Evolutionary conservation across 2,329 filamentous ascomycete genomes (phyloP), one percentile per base, ranked within the genome.

Genomic region (Penicillium carneum): DNA sequence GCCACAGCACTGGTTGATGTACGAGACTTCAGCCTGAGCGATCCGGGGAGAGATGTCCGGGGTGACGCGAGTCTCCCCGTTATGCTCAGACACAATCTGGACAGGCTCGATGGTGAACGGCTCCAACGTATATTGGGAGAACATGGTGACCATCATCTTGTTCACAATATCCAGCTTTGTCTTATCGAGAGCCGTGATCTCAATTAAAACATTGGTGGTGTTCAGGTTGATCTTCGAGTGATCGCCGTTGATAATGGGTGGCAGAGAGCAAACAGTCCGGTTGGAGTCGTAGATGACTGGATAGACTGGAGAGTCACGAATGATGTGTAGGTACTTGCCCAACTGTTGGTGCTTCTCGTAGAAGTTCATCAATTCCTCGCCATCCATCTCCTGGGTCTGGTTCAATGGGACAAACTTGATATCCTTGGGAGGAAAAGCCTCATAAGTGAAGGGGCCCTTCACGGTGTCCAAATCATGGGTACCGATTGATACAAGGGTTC

Each of bases 61-160:
- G 11, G 90, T 91, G 74, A 92, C 84, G 65, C 94, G 87, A 31
- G 90, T 91, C 75, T 94, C 86, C 71, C 86, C 84, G 79, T 98
- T 98, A 84, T 98, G 95, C 51, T 92, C 87, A 10, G 95, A 98
- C 62, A 95, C 85, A 72, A 99, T 92, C 78, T 94, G 89, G 71
- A 99, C 88, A 4, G 95, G 93, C 80, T 99, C 95, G 69, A 99
- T 88, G 53, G 93, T 95, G 86, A 95, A 97, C 29, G 88, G 87
- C 74, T 97, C 92, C 20, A 86, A 85, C 73, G 91, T 93, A 81
- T 98, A 97, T 74, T 89, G 86, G 47, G 91, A 96, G 84, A 99
- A 99, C 94, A 99, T 99, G 72, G 94, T 88, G 43, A 97, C 91
- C 77, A 99, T 89, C 75, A 97, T 97, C 77, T 96, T 93, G 80